Evolutionary conservation across 495 filamentous ascomycete species (phyloP), one percentile per base, ranked within the genome.

Genomic region (Neurospora terricola): DNA sequence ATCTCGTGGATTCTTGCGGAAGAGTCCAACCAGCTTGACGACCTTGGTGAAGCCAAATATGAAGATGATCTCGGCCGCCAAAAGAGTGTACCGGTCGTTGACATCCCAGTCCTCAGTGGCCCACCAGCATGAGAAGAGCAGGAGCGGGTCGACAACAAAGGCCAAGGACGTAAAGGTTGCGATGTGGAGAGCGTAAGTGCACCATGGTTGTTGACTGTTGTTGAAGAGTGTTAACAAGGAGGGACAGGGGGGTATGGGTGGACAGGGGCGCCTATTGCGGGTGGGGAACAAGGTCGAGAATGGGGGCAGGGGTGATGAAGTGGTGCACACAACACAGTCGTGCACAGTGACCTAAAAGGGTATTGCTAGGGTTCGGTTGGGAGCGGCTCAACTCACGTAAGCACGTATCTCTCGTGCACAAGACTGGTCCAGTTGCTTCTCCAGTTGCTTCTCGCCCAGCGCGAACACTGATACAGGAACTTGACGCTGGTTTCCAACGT

Each of bases 391-490:
- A 89, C 90, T 86, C 84, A 93, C 89, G 82, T 86, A 85, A 87
- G 90, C 77, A 92, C 88, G 78, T 91, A 84, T 77, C 87, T 84
- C 76, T 94, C 91, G 77, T 84, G 85, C 72, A 91, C 86, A 82
- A 93, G 88, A 75, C 90, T 92, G 38, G 90, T 92, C 75, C 91
- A 88, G 80, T 95, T 94, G 81, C 91, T 92, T 75, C 92, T 85
- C 90, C 90, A 94, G 80, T 93, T 93, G 82, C 90, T 93, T 76
- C 92, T 85, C 30, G 91, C 91, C 92, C 92, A 95, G 37, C 92
- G 88, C 10, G 91, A 86, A 79, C 92, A 94, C 82, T 95, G 92
- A 78, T 89, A 90, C 70, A 94, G 81, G 77, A 92, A 94, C 75
- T 90, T 91, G 48, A 83, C 81, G 79, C 91, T 91, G 78, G 90